Evolutionary conservation across 164 flowering plant genomes (phyloP), one percentile per base, ranked within the genome.

Genomic region (Cinnamomum micranthum): DNA sequence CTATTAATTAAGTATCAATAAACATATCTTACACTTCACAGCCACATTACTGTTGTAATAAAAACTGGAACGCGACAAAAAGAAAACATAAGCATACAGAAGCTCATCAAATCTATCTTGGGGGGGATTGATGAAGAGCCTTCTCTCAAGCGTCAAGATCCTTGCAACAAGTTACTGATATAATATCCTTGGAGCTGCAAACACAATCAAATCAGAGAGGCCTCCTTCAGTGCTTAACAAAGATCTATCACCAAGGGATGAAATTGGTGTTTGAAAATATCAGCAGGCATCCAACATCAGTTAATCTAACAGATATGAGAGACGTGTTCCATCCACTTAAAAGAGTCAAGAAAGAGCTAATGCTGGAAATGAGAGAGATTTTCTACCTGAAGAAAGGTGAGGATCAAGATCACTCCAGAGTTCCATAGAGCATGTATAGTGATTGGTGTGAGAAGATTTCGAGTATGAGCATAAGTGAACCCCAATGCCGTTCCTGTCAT

Each of bases 351-450:
- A 64, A 23, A 64, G 19, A 64, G 13, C 24, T 10, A 22, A 64
- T 64, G 50, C 13, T 6, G 33, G 6, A 50, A 25, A 50, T 13
- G 15, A n/a, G 27, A 3, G 60, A 25, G 28, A 28, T 22, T 60
- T 3, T 9, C 80, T 85, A 93, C 99, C 97, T 84, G 90, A 81
- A 93, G 91, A 81, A 92, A 85, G 27, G 97, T 88, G 51, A 94
- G 93, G 74, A 94, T 78, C 78, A 94, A 75, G 71, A 94, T 90
- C 13, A 92, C 96, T 65, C 97, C 99, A 0, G 99, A 91, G 83
- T 95, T 95, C 98, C 99, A 95, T 24, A 92, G 60, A 20, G 97
- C 91, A 77, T 95, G 99, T 17, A 95, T 90, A 4, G 88, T 88
- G 81, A 95, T 92, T 17, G 97, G 92, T 4, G 99, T 91, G 24